phyloP scores from a whole-genome alignment of 805 yeast genomes.

The Spathaspora boniae region DNA sequence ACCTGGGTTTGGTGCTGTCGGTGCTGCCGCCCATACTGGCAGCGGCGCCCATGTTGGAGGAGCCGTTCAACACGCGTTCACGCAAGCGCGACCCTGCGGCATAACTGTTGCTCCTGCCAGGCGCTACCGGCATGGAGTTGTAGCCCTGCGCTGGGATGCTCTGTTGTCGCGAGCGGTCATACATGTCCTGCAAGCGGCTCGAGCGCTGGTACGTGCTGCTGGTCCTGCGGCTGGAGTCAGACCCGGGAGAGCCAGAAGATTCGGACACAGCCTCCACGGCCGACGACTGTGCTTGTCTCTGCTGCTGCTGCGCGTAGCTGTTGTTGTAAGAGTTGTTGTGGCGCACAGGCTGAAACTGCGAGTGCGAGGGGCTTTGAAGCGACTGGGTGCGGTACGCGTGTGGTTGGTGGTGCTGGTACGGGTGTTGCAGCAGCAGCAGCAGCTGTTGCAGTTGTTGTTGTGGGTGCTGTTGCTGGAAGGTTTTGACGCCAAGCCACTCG shows the following conservation, averaged over 20 bases:
- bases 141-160: slow-evolving; percentile 31
- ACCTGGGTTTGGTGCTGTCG: too few relatives aligned
- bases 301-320: slow-evolving; percentile 13
- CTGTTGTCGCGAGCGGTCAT: slow-evolving; percentile 38
- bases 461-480: neutral
- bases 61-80: slow-evolving; percentile 6
- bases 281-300: slow-evolving; percentile 5
- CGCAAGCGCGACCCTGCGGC: neutral
- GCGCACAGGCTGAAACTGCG: slow-evolving; percentile 14
- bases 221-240: slow-evolving; percentile 5
- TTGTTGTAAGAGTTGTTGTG: slow-evolving; percentile 11
- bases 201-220: slow-evolving; percentile 17
- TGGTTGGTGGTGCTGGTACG: slow-evolving; percentile 3
- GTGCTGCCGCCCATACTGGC: too few relatives aligned
- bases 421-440: slow-evolving; percentile 10
- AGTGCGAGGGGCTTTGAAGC: slow-evolving; percentile 7
- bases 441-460: slow-evolving; percentile 6
- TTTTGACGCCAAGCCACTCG: slow-evolving; percentile 39
- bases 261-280: too few relatives aligned
- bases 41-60: too few relatives aligned
- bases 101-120: slow-evolving; percentile 21
- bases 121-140: too few relatives aligned
- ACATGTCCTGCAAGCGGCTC: slow-evolving; percentile 37
- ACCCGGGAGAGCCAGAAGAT: too few relatives aligned
- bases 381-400: slow-evolving; percentile 3